Evolutionary conservation across 305 asterid genomes (phyloP).

Genomic region (Ajuga reptans): DNA sequence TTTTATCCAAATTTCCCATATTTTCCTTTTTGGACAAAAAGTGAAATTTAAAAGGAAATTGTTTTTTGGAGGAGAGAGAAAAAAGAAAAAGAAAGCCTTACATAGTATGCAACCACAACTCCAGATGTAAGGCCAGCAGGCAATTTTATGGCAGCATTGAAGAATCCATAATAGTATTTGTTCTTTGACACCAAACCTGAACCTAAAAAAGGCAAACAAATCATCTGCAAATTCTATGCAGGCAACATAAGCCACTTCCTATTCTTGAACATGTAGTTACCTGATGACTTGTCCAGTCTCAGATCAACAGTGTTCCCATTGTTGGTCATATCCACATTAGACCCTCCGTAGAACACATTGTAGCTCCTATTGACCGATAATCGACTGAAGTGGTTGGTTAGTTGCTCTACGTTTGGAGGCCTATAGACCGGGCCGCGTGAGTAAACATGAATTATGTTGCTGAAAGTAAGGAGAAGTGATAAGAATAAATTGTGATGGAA

Average conservation of each 20-base stretch:
- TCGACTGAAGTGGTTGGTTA: constrained; percentile 41
- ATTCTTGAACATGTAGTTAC: constrained; percentile 20
- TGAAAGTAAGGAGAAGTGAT: constrained; percentile 17
- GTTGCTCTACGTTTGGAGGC: constrained; percentile 57
- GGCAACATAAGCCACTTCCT: not conserved
- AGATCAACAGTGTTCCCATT: constrained; percentile 56
- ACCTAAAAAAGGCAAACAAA: constrained; percentile 34
- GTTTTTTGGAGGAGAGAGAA: no score
- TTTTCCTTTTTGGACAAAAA: not conserved
- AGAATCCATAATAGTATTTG: constrained; percentile 62
- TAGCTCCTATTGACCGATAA: constrained; percentile 36
- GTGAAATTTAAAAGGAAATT: not conserved
- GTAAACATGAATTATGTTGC: constrained; percentile 26
- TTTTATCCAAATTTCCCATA: not conserved
- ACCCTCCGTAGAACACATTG: constrained; percentile 48
- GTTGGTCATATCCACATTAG: constrained; percentile 36
- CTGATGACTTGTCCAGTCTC: constrained; percentile 55
- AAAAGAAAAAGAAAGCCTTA: constrained; percentile 22
- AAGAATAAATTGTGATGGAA: constrained; percentile 13
- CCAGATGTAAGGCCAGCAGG: constrained; percentile 85
- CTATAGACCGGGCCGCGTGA: constrained; percentile 52
- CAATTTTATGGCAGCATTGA: constrained; percentile 66
- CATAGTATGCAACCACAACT: constrained; percentile 76
- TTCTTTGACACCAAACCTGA: constrained; percentile 64
- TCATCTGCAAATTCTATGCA: not conserved